Evolutionary conservation across 371 early-diverging fungal genomes (phyloP).

Genomic region (Rhizopus stolonifer): DNA sequence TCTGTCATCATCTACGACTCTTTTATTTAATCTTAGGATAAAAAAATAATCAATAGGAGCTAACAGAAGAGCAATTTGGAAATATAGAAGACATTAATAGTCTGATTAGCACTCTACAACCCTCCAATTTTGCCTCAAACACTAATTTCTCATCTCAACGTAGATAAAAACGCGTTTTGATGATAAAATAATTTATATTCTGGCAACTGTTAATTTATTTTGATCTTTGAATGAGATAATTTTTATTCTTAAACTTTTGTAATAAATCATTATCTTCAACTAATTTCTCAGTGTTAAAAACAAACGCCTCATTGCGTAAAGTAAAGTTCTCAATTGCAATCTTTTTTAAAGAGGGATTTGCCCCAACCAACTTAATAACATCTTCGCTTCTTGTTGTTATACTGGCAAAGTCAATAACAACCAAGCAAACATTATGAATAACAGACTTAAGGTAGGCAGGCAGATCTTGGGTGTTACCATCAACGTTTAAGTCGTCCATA

Average conservation of each 20-base stretch:
- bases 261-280: slow-evolving; percentile 4
- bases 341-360: slow-evolving; percentile 14
- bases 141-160: too few species aligned
- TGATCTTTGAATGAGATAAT: slow-evolving; percentile 5
- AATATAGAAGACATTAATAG: too few species aligned
- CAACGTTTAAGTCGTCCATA: slow-evolving; percentile 3
- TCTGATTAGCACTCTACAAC: too few species aligned
- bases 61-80: too few species aligned
- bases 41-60: too few species aligned
- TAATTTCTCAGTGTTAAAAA: slow-evolving; percentile 12
- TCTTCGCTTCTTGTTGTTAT: slow-evolving; percentile 16
- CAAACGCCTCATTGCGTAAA: slow-evolving; percentile 11
- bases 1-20: too few species aligned
- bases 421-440: slow-evolving; percentile 13
- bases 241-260: background rate
- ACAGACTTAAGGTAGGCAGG: slow-evolving; percentile 11
- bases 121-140: too few species aligned
- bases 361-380: slow-evolving; percentile 6
- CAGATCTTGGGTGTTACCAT: slow-evolving; percentile 10
- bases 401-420: slow-evolving; percentile 13
- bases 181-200: slow-evolving; percentile 19
- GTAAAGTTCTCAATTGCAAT: slow-evolving; percentile 19
- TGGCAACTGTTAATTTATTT: slow-evolving; percentile 12
- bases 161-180: too few species aligned
- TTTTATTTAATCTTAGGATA: too few species aligned